These are phyloP conservation scores for Wickerhamiella sergipiensis DNA, from an alignment of 805 yeast species.

Conservation along the genomic window DNA sequence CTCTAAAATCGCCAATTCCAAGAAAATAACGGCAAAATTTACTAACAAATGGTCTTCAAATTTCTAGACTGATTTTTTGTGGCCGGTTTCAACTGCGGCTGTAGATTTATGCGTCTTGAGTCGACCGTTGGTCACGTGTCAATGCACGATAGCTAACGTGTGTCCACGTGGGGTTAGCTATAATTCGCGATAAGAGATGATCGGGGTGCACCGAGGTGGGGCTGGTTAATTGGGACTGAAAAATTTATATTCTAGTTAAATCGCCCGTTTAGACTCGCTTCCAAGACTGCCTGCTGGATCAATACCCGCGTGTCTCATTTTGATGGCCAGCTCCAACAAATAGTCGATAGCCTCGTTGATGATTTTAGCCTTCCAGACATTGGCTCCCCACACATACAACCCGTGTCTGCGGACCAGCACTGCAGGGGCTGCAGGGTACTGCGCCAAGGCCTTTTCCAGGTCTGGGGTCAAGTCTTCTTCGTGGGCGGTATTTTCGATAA, in stretches of 20 bases:
- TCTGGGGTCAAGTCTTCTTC: slow-evolving; percentile 66
- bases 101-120: background rate
- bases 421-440: slow-evolving; percentile 70
- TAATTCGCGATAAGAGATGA: background rate
- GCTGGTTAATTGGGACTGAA: background rate
- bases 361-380: slow-evolving; percentile 83
- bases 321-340: slow-evolving; percentile 55
- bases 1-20: no score
- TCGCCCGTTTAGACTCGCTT: background rate
- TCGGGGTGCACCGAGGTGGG: background rate
- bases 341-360: slow-evolving; percentile 90
- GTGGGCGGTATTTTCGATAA: slow-evolving; percentile 78
- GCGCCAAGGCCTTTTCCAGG: slow-evolving; percentile 46
- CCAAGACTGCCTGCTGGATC: slow-evolving; percentile 1
- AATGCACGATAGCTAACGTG: background rate
- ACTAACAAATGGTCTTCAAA: no score
- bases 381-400: slow-evolving; percentile 91
- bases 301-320: slow-evolving; percentile 1
- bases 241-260: background rate
- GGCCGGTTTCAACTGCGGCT: no score
- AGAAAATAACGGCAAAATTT: no score
- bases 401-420: slow-evolving; percentile 89
- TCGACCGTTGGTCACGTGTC: background rate
- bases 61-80: no score
- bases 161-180: background rate